phyloP scores from a whole-genome alignment of 2,329 filamentous ascomycete species.

The Phialophora verrucosa region DNA sequence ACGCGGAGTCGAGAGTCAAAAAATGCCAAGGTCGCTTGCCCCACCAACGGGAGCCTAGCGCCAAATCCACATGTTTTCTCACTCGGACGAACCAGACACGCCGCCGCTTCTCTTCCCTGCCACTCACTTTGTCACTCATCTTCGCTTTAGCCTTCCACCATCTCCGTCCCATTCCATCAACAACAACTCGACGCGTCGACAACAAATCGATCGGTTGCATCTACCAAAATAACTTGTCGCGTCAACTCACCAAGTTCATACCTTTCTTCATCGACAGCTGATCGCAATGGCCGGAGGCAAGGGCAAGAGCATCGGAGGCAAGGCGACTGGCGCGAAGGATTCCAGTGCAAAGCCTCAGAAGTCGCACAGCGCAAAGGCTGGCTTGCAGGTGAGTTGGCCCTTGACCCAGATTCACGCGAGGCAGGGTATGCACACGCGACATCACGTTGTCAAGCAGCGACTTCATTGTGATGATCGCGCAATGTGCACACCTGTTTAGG shows the following conservation, averaged over 20 bases:
- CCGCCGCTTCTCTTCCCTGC: constrained; percentile 63
- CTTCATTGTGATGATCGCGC: not conserved
- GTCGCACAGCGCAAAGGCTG: constrained; percentile 90
- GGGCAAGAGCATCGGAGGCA: constrained; percentile 89
- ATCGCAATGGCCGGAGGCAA: constrained; percentile 80
- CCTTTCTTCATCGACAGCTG: constrained; percentile 20
- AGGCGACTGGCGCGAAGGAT: constrained; percentile 79
- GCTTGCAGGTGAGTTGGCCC: constrained; percentile 78
- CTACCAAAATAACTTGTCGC: constrained; percentile 23
- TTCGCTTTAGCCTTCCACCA: constrained; percentile 21
- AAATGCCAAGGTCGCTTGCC: constrained; percentile 7
- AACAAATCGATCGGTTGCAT: constrained; percentile 23
- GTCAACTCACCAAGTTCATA: constrained; percentile 13
- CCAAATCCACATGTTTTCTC: constrained; percentile 15
- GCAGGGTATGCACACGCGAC: constrained; percentile 17
- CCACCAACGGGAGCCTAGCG: constrained; percentile 24
- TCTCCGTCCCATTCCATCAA: constrained; percentile 24
- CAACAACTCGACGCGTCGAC: constrained; percentile 31
- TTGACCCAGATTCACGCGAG: not conserved
- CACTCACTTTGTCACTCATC: constrained; percentile 40
- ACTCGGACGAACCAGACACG: constrained; percentile 18
- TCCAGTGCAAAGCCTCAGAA: constrained; percentile 88
- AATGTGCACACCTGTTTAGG: not conserved
- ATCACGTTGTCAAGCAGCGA: not conserved
- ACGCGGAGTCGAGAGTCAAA: constrained; percentile 1